Evolutionary conservation across 257 asterid species (phyloP).

Genomic region (Ballota nigra): DNA sequence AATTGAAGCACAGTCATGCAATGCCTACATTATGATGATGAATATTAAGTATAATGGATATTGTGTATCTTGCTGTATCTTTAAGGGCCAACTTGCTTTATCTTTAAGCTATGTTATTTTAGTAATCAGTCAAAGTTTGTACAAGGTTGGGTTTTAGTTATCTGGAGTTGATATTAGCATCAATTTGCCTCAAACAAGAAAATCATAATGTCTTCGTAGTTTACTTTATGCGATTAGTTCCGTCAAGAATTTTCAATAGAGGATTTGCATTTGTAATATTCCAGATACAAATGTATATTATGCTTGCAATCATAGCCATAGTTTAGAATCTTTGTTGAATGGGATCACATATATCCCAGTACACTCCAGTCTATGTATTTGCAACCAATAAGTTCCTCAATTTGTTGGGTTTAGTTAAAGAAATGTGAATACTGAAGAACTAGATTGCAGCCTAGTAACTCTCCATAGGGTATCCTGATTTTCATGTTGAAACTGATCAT

Average conservation of each 20-base stretch:
- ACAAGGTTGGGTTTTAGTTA: background rate
- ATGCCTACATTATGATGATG: background rate
- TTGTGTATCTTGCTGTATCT: background rate
- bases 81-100: background rate
- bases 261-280: no score
- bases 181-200: slow-evolving; percentile 7
- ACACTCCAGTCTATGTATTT: no score
- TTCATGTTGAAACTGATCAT: background rate
- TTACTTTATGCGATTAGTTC: background rate
- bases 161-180: background rate
- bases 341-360: background rate
- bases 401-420: background rate
- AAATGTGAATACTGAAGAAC: no score
- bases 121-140: background rate
- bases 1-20: no score
- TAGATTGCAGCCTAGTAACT: no score
- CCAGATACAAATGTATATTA: background rate
- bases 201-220: background rate
- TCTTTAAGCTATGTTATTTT: background rate
- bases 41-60: background rate
- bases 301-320: slow-evolving; percentile 6
- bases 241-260: no score
- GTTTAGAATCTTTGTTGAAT: background rate
- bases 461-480: no score
- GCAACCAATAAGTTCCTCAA: no score